Percentiles rank a stretch among this genome's conserved stretches.
phyloP scores from a whole-genome alignment of 352 stramenopile genomes.

The Phytophthora boehmeriae region DNA sequence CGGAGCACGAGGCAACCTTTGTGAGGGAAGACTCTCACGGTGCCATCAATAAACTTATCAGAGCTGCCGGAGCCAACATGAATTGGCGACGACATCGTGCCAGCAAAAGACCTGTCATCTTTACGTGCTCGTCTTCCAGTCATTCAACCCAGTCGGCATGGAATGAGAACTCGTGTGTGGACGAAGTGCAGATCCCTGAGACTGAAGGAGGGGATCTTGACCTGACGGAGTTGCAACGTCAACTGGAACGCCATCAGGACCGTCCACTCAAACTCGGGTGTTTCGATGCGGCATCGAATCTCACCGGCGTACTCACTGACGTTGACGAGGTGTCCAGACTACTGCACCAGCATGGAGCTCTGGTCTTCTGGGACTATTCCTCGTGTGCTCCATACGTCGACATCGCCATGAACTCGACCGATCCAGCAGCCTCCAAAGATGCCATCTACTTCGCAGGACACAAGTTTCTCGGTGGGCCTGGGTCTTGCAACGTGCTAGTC shows the following conservation, averaged over 20 bases:
- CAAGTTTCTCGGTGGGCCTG: not conserved
- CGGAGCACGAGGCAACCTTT: slow-evolving; percentile 95
- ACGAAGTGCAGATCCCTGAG: not conserved
- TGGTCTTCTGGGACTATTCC: not conserved
- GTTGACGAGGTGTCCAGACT: not conserved
- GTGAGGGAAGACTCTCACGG: slow-evolving; percentile 82
- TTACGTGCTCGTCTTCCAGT: not conserved
- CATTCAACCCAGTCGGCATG: not conserved
- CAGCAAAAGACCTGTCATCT: not conserved
- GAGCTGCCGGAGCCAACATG: not conserved
- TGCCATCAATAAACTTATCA: slow-evolving; percentile 78
- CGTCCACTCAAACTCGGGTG: not conserved
- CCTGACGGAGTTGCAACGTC: not conserved
- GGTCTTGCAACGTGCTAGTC: not conserved
- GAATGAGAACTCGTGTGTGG: not conserved
- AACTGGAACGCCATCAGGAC: not conserved
- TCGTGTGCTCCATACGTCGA: not conserved
- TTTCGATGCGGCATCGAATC: not conserved
- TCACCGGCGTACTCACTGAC: not conserved
- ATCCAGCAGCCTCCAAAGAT: not conserved
- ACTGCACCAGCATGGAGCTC: not conserved
- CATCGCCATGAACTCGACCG: not conserved
- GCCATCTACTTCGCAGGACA: not conserved
- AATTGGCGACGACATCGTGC: too few relatives aligned
- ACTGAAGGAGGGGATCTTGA: not conserved